These are phyloP conservation scores for Dactylella cylindrospora DNA, from an alignment of 2,329 filamentous ascomycete genomes.

Conservation along the genomic window DNA sequence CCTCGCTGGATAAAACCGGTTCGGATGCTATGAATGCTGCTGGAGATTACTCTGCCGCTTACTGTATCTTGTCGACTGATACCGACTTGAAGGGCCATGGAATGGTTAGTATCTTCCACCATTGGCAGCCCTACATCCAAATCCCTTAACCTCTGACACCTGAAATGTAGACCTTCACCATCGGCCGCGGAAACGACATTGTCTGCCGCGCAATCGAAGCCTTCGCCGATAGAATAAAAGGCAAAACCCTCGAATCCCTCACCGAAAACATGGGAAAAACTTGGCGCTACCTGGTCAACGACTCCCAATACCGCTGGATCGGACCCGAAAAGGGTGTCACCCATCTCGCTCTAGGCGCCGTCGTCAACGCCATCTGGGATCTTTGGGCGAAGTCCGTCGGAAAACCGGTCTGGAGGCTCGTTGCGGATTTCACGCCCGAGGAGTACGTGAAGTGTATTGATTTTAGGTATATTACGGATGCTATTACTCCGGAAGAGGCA, in stretches of 20 bases:
- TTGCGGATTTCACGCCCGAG: slow-evolving; percentile 85
- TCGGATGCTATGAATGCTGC: slow-evolving; percentile 96
- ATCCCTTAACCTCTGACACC: neutral
- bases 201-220: slow-evolving; percentile 82
- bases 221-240: slow-evolving; percentile 73
- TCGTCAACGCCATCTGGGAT: slow-evolving; percentile 92
- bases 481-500: slow-evolving; percentile 83
- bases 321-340: slow-evolving; percentile 93
- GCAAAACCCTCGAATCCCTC: slow-evolving; percentile 73
- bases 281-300: slow-evolving; percentile 87
- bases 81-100: slow-evolving; percentile 71
- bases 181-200: slow-evolving; percentile 87
- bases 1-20: slow-evolving; percentile 94
- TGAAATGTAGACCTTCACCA: slow-evolving; percentile 66
- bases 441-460: slow-evolving; percentile 86
- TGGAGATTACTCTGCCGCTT: slow-evolving; percentile 90
- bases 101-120: slow-evolving; percentile 60
- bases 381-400: slow-evolving; percentile 85
- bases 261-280: slow-evolving; percentile 81
- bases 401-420: slow-evolving; percentile 88
- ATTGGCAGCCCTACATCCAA: neutral
- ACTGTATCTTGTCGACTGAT: slow-evolving; percentile 85
- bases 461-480: slow-evolving; percentile 92
- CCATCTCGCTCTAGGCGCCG: slow-evolving; percentile 82
- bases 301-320: slow-evolving; percentile 90